Percentiles rank a stretch among this genome's conserved stretches.
Evolutionary conservation across 2,329 filamentous ascomycete genomes (phyloP).

Genomic region (Helotiales sp.): DNA sequence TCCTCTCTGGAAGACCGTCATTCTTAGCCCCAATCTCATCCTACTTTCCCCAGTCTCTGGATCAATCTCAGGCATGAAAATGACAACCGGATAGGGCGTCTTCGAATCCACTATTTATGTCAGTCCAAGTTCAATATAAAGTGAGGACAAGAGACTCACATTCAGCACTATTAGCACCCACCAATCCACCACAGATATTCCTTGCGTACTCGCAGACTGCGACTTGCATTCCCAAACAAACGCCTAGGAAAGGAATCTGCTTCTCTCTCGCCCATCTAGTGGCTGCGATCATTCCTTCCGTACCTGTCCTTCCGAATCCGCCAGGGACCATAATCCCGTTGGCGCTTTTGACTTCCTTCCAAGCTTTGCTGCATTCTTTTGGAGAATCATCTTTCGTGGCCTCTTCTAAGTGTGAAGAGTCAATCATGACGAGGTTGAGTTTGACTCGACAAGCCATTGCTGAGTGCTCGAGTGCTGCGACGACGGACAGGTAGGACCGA

Average conservation of each 20-base stretch:
- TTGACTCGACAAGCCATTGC: constrained; percentile 87
- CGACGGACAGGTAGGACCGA: constrained; percentile 23
- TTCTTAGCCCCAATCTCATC: constrained; percentile 60
- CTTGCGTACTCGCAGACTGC: constrained; percentile 87
- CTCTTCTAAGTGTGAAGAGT: constrained; percentile 79
- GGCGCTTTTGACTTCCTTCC: constrained; percentile 74
- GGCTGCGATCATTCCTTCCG: constrained; percentile 83
- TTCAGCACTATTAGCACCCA: constrained; percentile 32
- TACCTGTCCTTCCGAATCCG: constrained; percentile 71
- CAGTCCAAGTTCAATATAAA: background rate
- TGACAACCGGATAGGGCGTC: constrained; percentile 50
- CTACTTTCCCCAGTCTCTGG: constrained; percentile 77
- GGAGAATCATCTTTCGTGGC: constrained; percentile 63
- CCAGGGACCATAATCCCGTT: constrained; percentile 57
- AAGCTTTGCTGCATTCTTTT: constrained; percentile 68
- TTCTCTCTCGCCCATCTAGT: constrained; percentile 82
- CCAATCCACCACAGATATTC: constrained; percentile 67
- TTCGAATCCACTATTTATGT: constrained; percentile 26
- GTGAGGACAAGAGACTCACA: background rate
- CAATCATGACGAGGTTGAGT: constrained; percentile 68
- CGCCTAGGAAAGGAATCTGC: constrained; percentile 79
- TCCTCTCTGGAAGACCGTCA: constrained; percentile 71
- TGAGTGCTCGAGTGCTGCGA: constrained; percentile 85
- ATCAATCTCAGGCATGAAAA: constrained; percentile 90
- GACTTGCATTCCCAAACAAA: constrained; percentile 76